phyloP scores from a whole-genome alignment of 2,329 filamentous ascomycete species.

The Hawksworthiomyces lignivorus region DNA sequence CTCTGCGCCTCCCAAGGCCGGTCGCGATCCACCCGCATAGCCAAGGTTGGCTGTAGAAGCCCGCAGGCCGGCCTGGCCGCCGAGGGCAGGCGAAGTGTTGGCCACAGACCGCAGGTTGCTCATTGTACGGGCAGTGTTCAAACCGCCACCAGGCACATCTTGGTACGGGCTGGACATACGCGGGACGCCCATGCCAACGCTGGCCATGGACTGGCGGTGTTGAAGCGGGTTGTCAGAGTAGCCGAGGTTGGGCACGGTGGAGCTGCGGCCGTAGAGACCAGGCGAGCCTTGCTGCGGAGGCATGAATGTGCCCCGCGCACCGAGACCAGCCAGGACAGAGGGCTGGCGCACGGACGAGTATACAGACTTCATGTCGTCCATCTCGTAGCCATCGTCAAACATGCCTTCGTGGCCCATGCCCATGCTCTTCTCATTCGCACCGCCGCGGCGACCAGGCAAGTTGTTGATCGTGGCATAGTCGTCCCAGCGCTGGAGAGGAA shows the following conservation, averaged over 20 bases:
- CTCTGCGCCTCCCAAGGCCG: conserved; percentile 34
- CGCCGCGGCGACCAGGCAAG: conserved; percentile 82
- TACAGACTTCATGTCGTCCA: conserved; percentile 96
- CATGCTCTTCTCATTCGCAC: conserved; percentile 49
- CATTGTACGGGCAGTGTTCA: conserved; percentile 46
- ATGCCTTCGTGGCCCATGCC: conserved; percentile 45
- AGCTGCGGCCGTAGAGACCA: conserved; percentile 46
- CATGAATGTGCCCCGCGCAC: conserved; percentile 63
- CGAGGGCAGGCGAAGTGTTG: conserved; percentile 38
- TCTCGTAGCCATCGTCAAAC: conserved; percentile 66
- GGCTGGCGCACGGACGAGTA: conserved; percentile 88
- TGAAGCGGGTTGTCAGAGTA: conserved; percentile 44
- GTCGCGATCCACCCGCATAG: conserved; percentile 37
- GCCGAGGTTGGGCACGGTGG: conserved; percentile 33
- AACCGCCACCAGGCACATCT: conserved; percentile 37
- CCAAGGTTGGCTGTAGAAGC: conserved; percentile 41
- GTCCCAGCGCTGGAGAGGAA: conserved; percentile 94
- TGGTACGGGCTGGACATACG: conserved; percentile 52
- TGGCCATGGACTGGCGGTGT: conserved; percentile 66
- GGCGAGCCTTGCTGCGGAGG: conserved; percentile 67
- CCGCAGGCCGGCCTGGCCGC: conserved; percentile 25
- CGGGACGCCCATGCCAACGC: conserved; percentile 44
- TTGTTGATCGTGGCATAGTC: conserved; percentile 85
- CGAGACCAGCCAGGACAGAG: conserved; percentile 81
- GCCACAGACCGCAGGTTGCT: conserved; percentile 47